Evolutionary conservation across 208 protist genomes (phyloP).

Genomic region (Strigomonas culicis): DNA sequence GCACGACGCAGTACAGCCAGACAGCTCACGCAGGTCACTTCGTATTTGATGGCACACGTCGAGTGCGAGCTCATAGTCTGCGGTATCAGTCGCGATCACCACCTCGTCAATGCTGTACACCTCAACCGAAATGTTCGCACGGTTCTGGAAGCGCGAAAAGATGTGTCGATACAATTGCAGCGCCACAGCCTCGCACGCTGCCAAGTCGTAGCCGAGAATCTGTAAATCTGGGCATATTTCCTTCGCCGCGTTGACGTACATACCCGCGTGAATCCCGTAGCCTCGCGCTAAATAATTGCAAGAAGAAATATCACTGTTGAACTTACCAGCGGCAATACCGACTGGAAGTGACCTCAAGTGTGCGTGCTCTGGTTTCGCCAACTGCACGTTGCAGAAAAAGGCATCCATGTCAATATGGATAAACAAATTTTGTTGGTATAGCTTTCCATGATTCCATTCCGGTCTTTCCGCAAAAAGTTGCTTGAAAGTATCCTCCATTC

Average conservation of each 20-base stretch:
- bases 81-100: constrained; percentile 75
- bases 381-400: constrained; percentile 92
- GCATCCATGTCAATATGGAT: constrained; percentile 94
- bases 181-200: constrained; percentile 51
- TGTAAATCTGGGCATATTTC: constrained; percentile 86
- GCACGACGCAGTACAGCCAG: constrained; percentile 78
- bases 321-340: constrained; percentile 78
- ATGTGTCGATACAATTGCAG: constrained; percentile 74
- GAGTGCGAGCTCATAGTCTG: constrained; percentile 36
- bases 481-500: constrained; percentile 63
- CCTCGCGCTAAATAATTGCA: constrained; percentile 91
- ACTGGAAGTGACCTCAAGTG: constrained; percentile 73
- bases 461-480: constrained; percentile 57
- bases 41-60: constrained; percentile 62
- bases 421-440: constrained; percentile 56
- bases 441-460: constrained; percentile 62
- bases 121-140: constrained; percentile 65
- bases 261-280: constrained; percentile 84
- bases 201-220: constrained; percentile 89
- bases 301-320: constrained; percentile 90
- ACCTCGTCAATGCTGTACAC: constrained; percentile 90
- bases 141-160: constrained; percentile 50
- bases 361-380: constrained; percentile 79
- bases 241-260: constrained; percentile 87
- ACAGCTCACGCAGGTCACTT: constrained; percentile 36